Evolutionary conservation across 352 stramenopile species (phyloP), one percentile per base, ranked within the genome.

Genomic region (Peronospora belbahrii): DNA sequence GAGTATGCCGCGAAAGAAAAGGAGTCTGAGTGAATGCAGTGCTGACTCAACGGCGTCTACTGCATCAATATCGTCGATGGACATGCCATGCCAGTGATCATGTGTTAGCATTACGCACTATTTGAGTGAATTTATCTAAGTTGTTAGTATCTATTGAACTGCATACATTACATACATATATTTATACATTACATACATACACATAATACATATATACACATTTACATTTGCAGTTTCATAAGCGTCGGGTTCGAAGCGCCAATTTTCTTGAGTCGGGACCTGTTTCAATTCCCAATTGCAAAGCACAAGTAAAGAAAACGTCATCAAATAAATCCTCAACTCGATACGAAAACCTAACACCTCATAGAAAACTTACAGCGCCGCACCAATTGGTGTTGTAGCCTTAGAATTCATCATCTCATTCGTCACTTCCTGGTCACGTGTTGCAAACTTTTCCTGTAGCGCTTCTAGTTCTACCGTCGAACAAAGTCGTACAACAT

Each of bases 401-500:
- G 54, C 35, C 52, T 81, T 84, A 11, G 62, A 48, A 3, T 67
- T 38, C 70, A 88, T 83, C 45, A 87, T 71, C 56, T 88, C 74
- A 6, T 60, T 70, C n/a, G 67, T 68, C 17, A 83, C 62, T 14
- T 82, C 57, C 17, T 63, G 47, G 36, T 90, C 75, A 3, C 74
- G 68, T 2, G 51, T 72, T 19, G 74, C 57, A 25, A 91, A 87
- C 47, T 85, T 85, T 32, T 83, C 60, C 43, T 81, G 65, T 42
- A 88, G 44, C 28, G 57, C 63, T n/a, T 68, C 55, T 9, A 91
- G 63, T 45, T 91, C 74, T 2, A 73, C 57, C 1, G 46, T 51
- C 17, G 72, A 60, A 52, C 79, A 91, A 8, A 88, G 65, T 10
- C 76, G 72, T 35, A 91, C 69, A 27, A 91, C 79, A 37, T 91